Evolutionary conservation across 495 filamentous ascomycete species (phyloP).

Genomic region (Penicillium psychrofluorescens): DNA sequence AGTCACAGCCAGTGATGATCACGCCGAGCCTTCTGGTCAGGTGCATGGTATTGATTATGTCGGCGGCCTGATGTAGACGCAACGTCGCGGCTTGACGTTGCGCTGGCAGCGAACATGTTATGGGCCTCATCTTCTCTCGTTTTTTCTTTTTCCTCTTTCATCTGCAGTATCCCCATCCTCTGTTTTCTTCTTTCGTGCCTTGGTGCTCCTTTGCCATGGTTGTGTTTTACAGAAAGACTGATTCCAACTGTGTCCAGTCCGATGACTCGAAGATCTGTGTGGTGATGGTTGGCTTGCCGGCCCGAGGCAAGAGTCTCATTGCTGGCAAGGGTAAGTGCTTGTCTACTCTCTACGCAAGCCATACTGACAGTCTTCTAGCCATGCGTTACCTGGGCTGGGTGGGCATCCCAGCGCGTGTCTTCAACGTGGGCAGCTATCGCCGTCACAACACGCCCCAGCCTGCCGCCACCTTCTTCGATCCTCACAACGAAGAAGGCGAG

Average conservation of each 20-base stretch:
- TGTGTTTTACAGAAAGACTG: conserved; percentile 1
- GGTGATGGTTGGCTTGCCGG: conserved; percentile 97
- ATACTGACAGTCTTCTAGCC: conserved; percentile 41
- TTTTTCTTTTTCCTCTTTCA: background rate
- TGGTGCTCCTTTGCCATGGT: background rate
- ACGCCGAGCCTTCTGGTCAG: no score
- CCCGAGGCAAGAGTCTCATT: conserved; percentile 92
- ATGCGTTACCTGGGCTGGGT: conserved; percentile 95
- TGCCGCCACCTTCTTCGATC: conserved; percentile 87
- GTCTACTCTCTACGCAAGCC: background rate
- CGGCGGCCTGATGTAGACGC: no score
- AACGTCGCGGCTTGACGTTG: no score
- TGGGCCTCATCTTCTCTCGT: background rate
- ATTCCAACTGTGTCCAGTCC: conserved; percentile 49
- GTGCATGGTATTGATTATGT: no score
- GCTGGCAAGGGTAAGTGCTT: conserved; percentile 77
- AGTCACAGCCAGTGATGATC: no score
- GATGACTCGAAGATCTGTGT: conserved; percentile 95
- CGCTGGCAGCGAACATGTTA: background rate
- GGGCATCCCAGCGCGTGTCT: conserved; percentile 82
- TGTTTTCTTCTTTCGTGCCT: background rate
- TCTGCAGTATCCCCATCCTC: background rate
- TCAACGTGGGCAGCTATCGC: conserved; percentile 95
- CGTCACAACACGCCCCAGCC: conserved; percentile 81
- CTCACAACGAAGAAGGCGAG: conserved; percentile 79